phyloP scores from a whole-genome alignment of 2,329 filamentous ascomycete species.

The Monosporascus ibericus region DNA sequence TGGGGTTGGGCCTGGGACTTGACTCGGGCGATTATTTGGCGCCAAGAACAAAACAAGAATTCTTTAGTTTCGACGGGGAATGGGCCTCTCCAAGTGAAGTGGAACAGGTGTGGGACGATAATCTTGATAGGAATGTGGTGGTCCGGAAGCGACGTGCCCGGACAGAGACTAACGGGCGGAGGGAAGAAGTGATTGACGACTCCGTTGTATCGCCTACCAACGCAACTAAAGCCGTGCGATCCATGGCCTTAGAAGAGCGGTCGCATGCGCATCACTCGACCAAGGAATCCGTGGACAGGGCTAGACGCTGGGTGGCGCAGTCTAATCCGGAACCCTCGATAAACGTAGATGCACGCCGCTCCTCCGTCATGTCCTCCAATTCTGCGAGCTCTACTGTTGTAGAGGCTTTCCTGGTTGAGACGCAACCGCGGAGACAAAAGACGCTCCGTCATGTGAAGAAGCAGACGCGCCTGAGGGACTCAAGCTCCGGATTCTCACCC shows the following conservation, averaged over 20 bases:
- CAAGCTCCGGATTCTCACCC: slow-evolving; percentile 34
- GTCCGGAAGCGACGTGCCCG: slow-evolving; percentile 40
- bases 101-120: slow-evolving; percentile 50
- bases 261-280: slow-evolving; percentile 32
- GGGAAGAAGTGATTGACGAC: slow-evolving; percentile 41
- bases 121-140: slow-evolving; percentile 46
- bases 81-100: slow-evolving; percentile 45
- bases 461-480: slow-evolving; percentile 34
- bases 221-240: slow-evolving; percentile 43
- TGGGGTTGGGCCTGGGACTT: slow-evolving; percentile 38
- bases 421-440: slow-evolving; percentile 39
- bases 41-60: slow-evolving; percentile 40
- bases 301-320: slow-evolving; percentile 25
- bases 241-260: slow-evolving; percentile 39
- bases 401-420: slow-evolving; percentile 52
- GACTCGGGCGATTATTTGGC: slow-evolving; percentile 34
- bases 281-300: slow-evolving; percentile 19
- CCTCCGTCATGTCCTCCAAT: slow-evolving; percentile 48
- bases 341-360: slow-evolving; percentile 39
- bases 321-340: slow-evolving; percentile 33
- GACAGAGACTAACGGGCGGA: slow-evolving; percentile 20
- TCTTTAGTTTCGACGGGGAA: slow-evolving; percentile 52
- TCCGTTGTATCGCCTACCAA: slow-evolving; percentile 42
- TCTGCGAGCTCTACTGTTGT: slow-evolving; percentile 52
- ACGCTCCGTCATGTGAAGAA: slow-evolving; percentile 59